A percentile compares a stretch with the other conserved stretches of the same genome.
These are phyloP conservation scores for Vishniacozyma victoriae DNA, from an alignment of 768 basidiomycete species.

Conservation along the genomic window DNA sequence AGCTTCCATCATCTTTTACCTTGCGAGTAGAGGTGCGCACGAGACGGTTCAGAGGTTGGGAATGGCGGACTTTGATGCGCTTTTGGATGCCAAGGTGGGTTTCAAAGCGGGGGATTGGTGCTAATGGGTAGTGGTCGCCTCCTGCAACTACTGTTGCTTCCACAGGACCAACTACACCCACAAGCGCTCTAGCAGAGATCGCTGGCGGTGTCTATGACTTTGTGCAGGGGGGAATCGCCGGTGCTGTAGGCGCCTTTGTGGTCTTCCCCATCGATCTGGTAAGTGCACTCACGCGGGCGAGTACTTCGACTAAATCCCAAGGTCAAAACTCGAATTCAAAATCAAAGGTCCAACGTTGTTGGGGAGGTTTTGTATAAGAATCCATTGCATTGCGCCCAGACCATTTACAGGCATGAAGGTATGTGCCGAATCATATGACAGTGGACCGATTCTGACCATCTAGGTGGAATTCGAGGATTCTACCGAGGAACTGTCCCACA, in stretches of 20 bases:
- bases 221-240: slow-evolving; percentile 77
- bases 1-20: slow-evolving; percentile 79
- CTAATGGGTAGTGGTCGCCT: slow-evolving; percentile 40
- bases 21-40: slow-evolving; percentile 73
- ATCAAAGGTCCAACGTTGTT: slow-evolving; percentile 92
- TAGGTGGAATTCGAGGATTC: slow-evolving; percentile 69
- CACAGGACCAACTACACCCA: not conserved
- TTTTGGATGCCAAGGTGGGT: slow-evolving; percentile 69
- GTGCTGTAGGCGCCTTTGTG: slow-evolving; percentile 90
- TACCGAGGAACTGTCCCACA: slow-evolving; percentile 95
- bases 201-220: slow-evolving; percentile 50
- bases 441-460: too few relatives aligned
- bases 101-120: not conserved
- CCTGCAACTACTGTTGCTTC: slow-evolving; percentile 13
- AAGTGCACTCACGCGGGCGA: too few relatives aligned
- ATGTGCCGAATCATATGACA: too few relatives aligned
- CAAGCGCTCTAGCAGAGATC: not conserved
- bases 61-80: slow-evolving; percentile 81
- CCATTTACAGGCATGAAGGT: slow-evolving; percentile 93
- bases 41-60: slow-evolving; percentile 61
- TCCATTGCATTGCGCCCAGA: slow-evolving; percentile 85
- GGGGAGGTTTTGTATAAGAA: slow-evolving; percentile 97
- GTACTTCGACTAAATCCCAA: not conserved
- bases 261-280: too few relatives aligned
- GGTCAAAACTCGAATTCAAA: slow-evolving; percentile 68